These are phyloP conservation scores for Lichina pygmaea DNA, from an alignment of 495 filamentous ascomycete species.

Conservation along the genomic window DNA sequence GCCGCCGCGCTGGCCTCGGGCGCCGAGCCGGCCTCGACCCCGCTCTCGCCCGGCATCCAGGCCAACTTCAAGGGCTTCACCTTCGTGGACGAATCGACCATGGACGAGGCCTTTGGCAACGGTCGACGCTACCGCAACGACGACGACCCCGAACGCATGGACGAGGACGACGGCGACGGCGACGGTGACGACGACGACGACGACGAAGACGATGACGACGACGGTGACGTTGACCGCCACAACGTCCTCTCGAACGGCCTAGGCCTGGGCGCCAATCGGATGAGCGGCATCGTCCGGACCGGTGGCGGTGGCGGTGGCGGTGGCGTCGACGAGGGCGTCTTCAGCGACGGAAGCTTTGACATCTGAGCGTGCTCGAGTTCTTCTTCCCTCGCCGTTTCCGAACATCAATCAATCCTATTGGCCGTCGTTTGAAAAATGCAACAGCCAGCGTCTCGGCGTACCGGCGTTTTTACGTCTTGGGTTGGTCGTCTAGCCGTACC, in stretches of 20 bases:
- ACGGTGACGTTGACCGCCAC: slow-evolving; percentile 12
- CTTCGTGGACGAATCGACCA: slow-evolving; percentile 87
- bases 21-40: slow-evolving; percentile 58
- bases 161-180: slow-evolving; percentile 26
- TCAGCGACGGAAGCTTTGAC: slow-evolving; percentile 51
- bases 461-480: too few relatives aligned
- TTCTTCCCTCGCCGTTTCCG: slow-evolving; percentile 2
- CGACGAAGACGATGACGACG: slow-evolving; percentile 26
- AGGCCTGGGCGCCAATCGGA: slow-evolving; percentile 22
- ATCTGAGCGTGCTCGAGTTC: slow-evolving; percentile 15
- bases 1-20: slow-evolving; percentile 53
- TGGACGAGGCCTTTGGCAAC: slow-evolving; percentile 59
- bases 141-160: slow-evolving; percentile 34
- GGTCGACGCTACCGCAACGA: slow-evolving; percentile 8
- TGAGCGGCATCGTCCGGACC: slow-evolving; percentile 48
- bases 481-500: too few relatives aligned
- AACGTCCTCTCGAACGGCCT: slow-evolving; percentile 3
- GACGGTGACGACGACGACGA: slow-evolving; percentile 7
- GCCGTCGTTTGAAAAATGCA: neutral
- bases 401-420: neutral
- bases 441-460: too few relatives aligned
- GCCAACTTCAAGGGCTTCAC: slow-evolving; percentile 97
- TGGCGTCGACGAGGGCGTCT: slow-evolving; percentile 37
- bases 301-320: slow-evolving; percentile 8
- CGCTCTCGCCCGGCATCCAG: slow-evolving; percentile 79